These are phyloP conservation scores for Mycena amicta DNA, from an alignment of 768 basidiomycete genomes.

Conservation along the genomic window DNA sequence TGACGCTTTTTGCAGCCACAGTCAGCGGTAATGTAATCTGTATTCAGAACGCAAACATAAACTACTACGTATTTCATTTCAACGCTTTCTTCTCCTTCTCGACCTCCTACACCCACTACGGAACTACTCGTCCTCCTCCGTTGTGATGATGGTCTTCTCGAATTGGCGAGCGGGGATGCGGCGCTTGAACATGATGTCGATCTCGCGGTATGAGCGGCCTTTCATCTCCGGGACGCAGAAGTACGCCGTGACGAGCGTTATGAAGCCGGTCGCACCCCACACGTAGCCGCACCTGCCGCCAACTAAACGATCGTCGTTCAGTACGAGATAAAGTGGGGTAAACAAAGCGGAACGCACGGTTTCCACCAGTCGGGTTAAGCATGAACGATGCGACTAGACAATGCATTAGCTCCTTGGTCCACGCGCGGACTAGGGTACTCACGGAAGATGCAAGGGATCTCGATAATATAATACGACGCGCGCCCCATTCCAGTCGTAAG, in stretches of 20 bases:
- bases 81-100: too few species aligned
- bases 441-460: conserved; percentile 23
- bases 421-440: background rate
- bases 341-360: too few species aligned
- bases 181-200: conserved; percentile 23
- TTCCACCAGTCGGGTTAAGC: conserved; percentile 23
- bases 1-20: too few species aligned
- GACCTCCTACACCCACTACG: too few species aligned
- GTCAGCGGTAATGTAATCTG: too few species aligned
- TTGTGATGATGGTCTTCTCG: conserved; percentile 8
- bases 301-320: too few species aligned
- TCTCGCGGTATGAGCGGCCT: conserved; percentile 21
- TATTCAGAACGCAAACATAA: too few species aligned
- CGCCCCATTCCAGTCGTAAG: conserved; percentile 22
- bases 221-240: conserved; percentile 22
- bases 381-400: conserved; percentile 13
- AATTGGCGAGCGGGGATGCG: conserved; percentile 15
- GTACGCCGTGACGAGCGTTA: conserved; percentile 9
- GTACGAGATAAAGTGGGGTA: too few species aligned
- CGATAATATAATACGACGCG: conserved; percentile 21
- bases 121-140: conserved; percentile 21
- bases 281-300: conserved; percentile 23
- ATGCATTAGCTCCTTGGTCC: background rate
- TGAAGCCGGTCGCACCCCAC: conserved; percentile 17
- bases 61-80: too few species aligned